phyloP scores from a whole-genome alignment of 495 filamentous ascomycete genomes.

The Talaromyces nanjingensis region DNA sequence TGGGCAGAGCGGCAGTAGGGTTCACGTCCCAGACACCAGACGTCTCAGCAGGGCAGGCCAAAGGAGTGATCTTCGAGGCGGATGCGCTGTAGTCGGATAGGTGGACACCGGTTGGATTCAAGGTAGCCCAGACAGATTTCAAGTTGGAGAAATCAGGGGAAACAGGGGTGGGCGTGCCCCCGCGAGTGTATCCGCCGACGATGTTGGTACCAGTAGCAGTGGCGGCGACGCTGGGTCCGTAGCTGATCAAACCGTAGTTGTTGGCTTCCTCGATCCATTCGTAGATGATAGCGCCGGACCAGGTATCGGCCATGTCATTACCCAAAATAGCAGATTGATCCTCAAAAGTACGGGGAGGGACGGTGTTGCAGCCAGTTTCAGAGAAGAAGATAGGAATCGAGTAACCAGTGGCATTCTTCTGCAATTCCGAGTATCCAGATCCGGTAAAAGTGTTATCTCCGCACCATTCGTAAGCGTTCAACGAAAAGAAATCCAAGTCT shows the following conservation, averaged over 20 bases:
- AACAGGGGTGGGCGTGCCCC: constrained; percentile 68
- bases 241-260: constrained; percentile 77
- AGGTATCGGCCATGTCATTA: constrained; percentile 59
- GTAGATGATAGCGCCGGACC: constrained; percentile 81
- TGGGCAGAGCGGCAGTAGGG: constrained; percentile 60
- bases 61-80: constrained; percentile 44
- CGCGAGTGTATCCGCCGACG: constrained; percentile 58
- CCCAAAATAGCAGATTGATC: constrained; percentile 77
- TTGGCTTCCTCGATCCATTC: constrained; percentile 88
- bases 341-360: constrained; percentile 60
- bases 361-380: constrained; percentile 70
- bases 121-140: constrained; percentile 66
- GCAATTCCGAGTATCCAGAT: constrained; percentile 66
- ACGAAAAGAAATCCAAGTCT: constrained; percentile 71
- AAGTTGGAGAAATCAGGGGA: constrained; percentile 73
- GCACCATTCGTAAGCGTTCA: constrained; percentile 92
- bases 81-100: constrained; percentile 55
- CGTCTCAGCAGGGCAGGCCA: constrained; percentile 66
- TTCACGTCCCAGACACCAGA: constrained; percentile 64
- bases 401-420: constrained; percentile 50
- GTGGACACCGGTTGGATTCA: constrained; percentile 60
- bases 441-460: constrained; percentile 51
- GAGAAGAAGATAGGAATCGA: constrained; percentile 81
- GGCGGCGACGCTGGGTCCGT: constrained; percentile 42
- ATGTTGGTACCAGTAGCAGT: constrained; percentile 41